Evolutionary conservation across 2,329 filamentous ascomycete species (phyloP).

Genomic region (Helminthosporium solani): DNA sequence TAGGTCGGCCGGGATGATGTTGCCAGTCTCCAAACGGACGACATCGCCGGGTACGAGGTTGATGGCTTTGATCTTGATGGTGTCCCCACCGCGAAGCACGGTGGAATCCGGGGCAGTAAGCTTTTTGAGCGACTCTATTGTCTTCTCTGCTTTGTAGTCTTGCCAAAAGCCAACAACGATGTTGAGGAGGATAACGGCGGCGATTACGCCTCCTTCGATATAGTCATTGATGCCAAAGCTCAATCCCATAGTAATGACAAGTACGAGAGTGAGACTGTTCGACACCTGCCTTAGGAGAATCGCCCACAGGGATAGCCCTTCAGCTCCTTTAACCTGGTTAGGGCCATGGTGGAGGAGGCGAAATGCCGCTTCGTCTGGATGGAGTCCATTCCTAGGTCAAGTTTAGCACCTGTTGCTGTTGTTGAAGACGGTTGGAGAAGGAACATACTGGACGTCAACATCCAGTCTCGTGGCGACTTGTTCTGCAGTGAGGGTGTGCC

Average conservation of each 20-base stretch:
- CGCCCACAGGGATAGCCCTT: slow-evolving; percentile 71
- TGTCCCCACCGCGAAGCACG: slow-evolving; percentile 39
- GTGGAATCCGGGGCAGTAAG: slow-evolving; percentile 43
- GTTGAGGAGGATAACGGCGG: slow-evolving; percentile 66
- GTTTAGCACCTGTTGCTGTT: slow-evolving; percentile 18
- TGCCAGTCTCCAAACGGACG: slow-evolving; percentile 51
- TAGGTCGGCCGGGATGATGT: slow-evolving; percentile 67
- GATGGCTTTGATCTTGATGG: slow-evolving; percentile 39
- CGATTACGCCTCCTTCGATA: slow-evolving; percentile 64
- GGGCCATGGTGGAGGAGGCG: slow-evolving; percentile 67
- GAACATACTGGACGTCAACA: slow-evolving; percentile 38
- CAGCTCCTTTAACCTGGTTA: slow-evolving; percentile 70
- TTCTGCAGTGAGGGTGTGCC: slow-evolving; percentile 40
- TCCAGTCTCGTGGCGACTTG: slow-evolving; percentile 39
- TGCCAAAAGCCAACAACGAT: slow-evolving; percentile 62
- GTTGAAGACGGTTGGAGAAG: background rate
- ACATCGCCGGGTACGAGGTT: slow-evolving; percentile 44
- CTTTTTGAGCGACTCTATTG: slow-evolving; percentile 44
- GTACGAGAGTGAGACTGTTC: slow-evolving; percentile 71
- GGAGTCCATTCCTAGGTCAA: slow-evolving; percentile 58
- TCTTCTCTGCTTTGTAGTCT: slow-evolving; percentile 50
- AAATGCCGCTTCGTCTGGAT: slow-evolving; percentile 61
- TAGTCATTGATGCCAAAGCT: slow-evolving; percentile 65
- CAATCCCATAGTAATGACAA: slow-evolving; percentile 71
- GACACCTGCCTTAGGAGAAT: slow-evolving; percentile 76